Evolutionary conservation across 2,329 filamentous ascomycete genomes (phyloP).

Genomic region (Fusarium praegraminearum): DNA sequence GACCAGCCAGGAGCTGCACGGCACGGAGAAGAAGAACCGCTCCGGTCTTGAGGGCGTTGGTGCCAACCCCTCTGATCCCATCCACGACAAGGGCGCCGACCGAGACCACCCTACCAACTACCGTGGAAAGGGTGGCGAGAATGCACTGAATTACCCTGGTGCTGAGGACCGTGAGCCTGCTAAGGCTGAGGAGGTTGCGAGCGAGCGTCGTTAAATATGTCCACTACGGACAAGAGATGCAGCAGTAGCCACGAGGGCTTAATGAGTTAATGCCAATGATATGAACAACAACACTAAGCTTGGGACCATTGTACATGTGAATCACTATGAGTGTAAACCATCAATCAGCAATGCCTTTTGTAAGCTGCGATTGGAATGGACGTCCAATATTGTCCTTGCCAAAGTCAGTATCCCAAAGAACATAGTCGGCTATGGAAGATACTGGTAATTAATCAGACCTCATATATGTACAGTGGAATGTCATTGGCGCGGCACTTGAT

Average conservation of each 20-base stretch:
- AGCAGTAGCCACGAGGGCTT: conserved; percentile 23
- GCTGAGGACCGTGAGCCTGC: conserved; percentile 42
- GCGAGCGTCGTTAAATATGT: conserved; percentile 33
- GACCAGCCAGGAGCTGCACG: conserved; percentile 56
- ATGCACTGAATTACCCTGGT: conserved; percentile 33
- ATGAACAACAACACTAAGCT: background rate
- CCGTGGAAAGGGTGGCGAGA: conserved; percentile 32
- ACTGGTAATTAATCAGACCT: background rate
- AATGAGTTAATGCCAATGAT: conserved; percentile 36
- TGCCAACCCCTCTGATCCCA: conserved; percentile 48
- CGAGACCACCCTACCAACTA: conserved; percentile 43
- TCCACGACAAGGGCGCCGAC: conserved; percentile 50
- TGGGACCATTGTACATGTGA: background rate
- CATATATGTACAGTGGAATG: background rate
- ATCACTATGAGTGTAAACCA: too few species aligned
- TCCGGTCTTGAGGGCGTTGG: conserved; percentile 57
- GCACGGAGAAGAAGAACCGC: conserved; percentile 53
- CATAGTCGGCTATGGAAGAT: background rate
- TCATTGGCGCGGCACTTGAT: background rate
- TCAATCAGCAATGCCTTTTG: background rate
- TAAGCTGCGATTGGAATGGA: background rate
- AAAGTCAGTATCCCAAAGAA: background rate
- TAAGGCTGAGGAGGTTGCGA: conserved; percentile 42
- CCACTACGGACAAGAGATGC: conserved; percentile 13
- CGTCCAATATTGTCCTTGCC: background rate